Evolutionary conservation across 1,284 basidiomycete species (phyloP).

Genomic region (Coniferiporia sulphurascens): DNA sequence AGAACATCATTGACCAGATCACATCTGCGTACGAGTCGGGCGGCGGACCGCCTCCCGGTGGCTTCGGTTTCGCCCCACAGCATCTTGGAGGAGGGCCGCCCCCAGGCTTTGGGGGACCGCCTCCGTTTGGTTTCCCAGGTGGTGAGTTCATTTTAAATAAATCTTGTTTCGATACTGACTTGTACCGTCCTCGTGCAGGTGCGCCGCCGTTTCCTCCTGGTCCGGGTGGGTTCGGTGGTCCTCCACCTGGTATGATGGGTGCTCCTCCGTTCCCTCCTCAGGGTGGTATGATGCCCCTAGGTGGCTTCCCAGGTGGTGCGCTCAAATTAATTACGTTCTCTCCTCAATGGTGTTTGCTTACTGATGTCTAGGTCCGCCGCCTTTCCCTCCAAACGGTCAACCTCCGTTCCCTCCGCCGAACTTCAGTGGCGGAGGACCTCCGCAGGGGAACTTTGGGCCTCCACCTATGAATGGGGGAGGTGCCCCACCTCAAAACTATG

Average conservation of each 20-base stretch:
- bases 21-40: constrained; percentile 85
- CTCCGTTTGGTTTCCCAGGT: constrained; percentile 35
- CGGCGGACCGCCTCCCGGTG: constrained; percentile 78
- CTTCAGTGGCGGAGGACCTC: constrained; percentile 26
- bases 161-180: neutral
- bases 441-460: constrained; percentile 36
- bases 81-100: constrained; percentile 50
- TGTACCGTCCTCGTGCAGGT: constrained; percentile 19
- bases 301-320: constrained; percentile 39
- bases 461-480: constrained; percentile 27
- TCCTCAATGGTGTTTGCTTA: constrained; percentile 3
- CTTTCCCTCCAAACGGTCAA: constrained; percentile 47
- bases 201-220: constrained; percentile 57
- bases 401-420: constrained; percentile 41
- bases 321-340: constrained; percentile 8
- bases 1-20: constrained; percentile 95
- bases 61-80: constrained; percentile 75
- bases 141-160: constrained; percentile 12
- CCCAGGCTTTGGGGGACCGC: constrained; percentile 33
- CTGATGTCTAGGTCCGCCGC: constrained; percentile 39
- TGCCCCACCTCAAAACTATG: constrained; percentile 26
- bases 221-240: constrained; percentile 37
- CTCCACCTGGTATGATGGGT: constrained; percentile 26
- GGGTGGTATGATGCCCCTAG: constrained; percentile 31
- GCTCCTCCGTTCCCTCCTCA: constrained; percentile 20